These are phyloP conservation scores for Phallus indusiatus DNA, from an alignment of 768 basidiomycete genomes.

Conservation along the genomic window DNA sequence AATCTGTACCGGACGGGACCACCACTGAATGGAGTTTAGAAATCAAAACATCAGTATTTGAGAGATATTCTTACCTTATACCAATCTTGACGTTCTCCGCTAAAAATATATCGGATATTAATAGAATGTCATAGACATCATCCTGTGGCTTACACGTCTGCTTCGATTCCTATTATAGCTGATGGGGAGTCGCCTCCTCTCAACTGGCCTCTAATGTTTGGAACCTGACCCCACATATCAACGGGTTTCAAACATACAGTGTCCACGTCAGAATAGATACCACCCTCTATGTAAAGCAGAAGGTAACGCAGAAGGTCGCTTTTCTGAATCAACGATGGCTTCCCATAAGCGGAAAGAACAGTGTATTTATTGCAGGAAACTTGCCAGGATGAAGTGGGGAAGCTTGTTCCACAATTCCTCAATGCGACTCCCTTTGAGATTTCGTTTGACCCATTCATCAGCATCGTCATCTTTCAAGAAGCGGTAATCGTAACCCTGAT, in stretches of 20 bases:
- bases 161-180: conserved; percentile 32
- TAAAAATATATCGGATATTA: background rate
- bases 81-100: conserved; percentile 31
- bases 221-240: background rate
- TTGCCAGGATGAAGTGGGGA: conserved; percentile 4
- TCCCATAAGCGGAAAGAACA: background rate
- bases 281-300: conserved; percentile 3
- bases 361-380: background rate
- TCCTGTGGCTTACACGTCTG: conserved; percentile 25
- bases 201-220: background rate
- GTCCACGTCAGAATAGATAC: conserved; percentile 7
- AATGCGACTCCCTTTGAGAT: background rate
- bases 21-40: conserved; percentile 15
- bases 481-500: conserved; percentile 1
- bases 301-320: conserved; percentile 7
- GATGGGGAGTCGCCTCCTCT: background rate
- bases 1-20: conserved; percentile 29
- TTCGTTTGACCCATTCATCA: background rate
- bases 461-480: conserved; percentile 8
- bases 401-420: conserved; percentile 1
- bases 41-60: too few relatives aligned
- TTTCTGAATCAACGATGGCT: background rate
- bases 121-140: background rate
- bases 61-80: conserved; percentile 12
- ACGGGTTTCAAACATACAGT: conserved; percentile 4